Evolutionary conservation across 2,329 filamentous ascomycete genomes (phyloP), one percentile per base, ranked within the genome.

Genomic region (Scytalidium lignicola): DNA sequence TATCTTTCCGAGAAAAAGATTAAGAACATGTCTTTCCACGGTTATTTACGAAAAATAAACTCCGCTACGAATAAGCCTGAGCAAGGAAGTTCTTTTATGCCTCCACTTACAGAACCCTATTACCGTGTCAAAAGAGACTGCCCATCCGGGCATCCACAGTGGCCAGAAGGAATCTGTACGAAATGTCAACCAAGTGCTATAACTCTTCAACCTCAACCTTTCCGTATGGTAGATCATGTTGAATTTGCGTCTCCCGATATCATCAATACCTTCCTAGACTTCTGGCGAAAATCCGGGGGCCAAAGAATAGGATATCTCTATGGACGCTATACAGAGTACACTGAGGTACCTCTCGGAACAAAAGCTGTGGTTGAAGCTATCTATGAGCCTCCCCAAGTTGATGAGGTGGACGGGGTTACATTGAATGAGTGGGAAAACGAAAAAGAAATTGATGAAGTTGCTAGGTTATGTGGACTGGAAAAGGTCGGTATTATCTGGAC

Each of bases 171-270:
- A 15, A 97, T 99, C 57, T 99, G 93, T 72, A 95, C 89, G 51
- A 99, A 97, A 67, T 99, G 93, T 61, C 95, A 99, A 65, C 93
- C 93, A 7, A 96, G 92, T 56, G 92, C 93, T 49, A 99, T 99
- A 64, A 96, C 90, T 10, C 73, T 99, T 47, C 91, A 97, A 64
- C 90, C 90, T 4, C 93, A 99, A 67, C 78, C 86, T 18, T 99
- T 92, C 67, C 89, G 93, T 46, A 96, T 93, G 88, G 91, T 99
- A 3, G 93, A 99, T 62, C 93, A 99, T 66, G 93, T 99, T 55
- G 95, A 99, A 68, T 97, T 99, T 65, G 85, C 92, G 1, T 85
- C 88, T 1, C 84, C 90, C 2, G 78, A 83, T 47, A 80, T 97
- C 28, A 88, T 97, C 60, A 88, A 99, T 65, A 82, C 80, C n/a